Conservation (phyloP, 2,329 filamentous ascomycete genomes). For the Phaeoacremonium minimum region DNA sequence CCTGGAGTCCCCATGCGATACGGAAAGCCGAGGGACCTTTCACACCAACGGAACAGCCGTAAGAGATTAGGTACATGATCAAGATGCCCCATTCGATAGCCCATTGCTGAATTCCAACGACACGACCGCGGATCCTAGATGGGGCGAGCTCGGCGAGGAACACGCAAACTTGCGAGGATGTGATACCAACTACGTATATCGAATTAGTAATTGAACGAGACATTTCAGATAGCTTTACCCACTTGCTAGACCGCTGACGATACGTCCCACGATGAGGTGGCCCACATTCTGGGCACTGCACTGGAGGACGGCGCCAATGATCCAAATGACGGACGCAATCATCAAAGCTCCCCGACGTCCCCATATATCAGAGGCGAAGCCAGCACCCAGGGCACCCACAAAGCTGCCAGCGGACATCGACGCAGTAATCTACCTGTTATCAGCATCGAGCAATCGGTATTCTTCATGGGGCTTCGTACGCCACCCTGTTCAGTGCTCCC, state of each 20-base stretch:
- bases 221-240: background rate
- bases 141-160: constrained; percentile 65
- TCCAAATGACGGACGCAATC: constrained; percentile 44
- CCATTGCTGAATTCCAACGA: constrained; percentile 65
- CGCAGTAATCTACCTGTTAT: too few relatives aligned
- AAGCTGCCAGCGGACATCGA: constrained; percentile 72
- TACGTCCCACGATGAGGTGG: constrained; percentile 68
- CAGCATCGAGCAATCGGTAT: too few relatives aligned
- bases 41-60: constrained; percentile 27
- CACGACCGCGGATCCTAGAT: constrained; percentile 52
- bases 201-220: background rate
- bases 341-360: constrained; percentile 46
- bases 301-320: constrained; percentile 9
- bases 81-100: constrained; percentile 68
- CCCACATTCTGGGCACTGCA: constrained; percentile 46
- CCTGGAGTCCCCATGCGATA: constrained; percentile 59
- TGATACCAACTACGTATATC: constrained; percentile 58
- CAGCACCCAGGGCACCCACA: constrained; percentile 48
- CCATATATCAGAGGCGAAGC: constrained; percentile 44
- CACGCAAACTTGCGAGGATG: constrained; percentile 65
- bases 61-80: constrained; percentile 32
- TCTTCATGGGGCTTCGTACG: too few relatives aligned
- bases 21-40: constrained; percentile 52
- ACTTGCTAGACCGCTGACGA: constrained; percentile 60
- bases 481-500: constrained; percentile 54